Evolutionary conservation across 1,284 basidiomycete genomes (phyloP).

Genomic region (Mycena sp.): DNA sequence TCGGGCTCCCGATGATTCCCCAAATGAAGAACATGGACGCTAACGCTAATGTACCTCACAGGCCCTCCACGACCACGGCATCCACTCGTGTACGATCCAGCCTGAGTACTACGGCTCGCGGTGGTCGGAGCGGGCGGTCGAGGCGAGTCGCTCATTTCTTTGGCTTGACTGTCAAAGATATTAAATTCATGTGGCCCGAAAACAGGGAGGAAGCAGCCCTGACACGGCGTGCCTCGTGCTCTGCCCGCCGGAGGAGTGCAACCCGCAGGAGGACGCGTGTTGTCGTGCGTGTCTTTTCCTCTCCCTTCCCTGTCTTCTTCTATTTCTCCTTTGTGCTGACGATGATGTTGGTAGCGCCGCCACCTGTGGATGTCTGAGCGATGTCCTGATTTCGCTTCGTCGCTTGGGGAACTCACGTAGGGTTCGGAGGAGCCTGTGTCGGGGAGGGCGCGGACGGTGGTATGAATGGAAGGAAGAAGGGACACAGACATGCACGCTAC

Average conservation of each 20-base stretch:
- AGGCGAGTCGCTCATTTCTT: conserved; percentile 48
- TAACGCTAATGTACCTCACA: conserved; percentile 43
- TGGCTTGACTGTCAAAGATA: not conserved
- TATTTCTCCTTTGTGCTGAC: not conserved
- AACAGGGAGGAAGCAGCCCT: conserved; percentile 45
- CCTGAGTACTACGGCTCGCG: conserved; percentile 73
- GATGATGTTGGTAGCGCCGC: not conserved
- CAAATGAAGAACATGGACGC: no score
- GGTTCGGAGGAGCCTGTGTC: no score
- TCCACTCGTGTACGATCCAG: conserved; percentile 94
- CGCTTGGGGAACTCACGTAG: not conserved
- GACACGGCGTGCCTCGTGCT: conserved; percentile 61
- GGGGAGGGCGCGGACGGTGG: not conserved
- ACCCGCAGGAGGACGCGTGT: conserved; percentile 78
- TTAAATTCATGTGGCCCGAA: no score
- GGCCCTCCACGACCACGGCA: conserved; percentile 89
- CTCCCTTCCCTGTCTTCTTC: not conserved
- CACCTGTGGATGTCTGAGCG: conserved; percentile 4
- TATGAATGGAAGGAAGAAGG: not conserved
- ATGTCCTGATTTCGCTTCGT: conserved; percentile 1
- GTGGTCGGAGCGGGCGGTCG: conserved; percentile 42
- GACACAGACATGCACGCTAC: not conserved
- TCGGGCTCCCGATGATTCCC: no score
- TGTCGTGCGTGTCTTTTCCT: conserved; percentile 63
- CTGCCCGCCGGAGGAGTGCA: conserved; percentile 74